Percentiles rank a stretch among this genome's conserved stretches.
These are phyloP conservation scores for Seiridium unicorne DNA, from an alignment of 2,329 filamentous ascomycete species.

Conservation along the genomic window DNA sequence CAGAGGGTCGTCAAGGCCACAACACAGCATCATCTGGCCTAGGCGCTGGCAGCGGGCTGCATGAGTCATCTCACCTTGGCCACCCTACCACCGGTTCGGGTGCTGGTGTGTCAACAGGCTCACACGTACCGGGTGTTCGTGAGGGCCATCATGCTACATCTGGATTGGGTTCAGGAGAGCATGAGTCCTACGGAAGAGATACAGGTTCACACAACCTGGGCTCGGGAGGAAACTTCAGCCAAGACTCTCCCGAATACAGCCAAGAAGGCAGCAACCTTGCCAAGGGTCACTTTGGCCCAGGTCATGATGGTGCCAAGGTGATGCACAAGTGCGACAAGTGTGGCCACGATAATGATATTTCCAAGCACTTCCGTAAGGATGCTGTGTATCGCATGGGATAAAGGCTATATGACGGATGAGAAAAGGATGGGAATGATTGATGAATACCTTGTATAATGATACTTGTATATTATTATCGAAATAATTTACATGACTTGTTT, in stretches of 20 bases:
- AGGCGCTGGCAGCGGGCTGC: too few relatives aligned
- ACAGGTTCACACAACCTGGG: too few relatives aligned
- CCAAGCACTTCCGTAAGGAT: constrained; percentile 19
- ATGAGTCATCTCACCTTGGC: too few relatives aligned
- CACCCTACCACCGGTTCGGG: too few relatives aligned
- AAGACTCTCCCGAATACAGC: not conserved
- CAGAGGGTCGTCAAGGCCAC: too few relatives aligned
- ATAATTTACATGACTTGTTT: not conserved
- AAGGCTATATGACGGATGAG: not conserved
- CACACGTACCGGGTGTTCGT: too few relatives aligned
- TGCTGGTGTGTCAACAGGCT: too few relatives aligned
- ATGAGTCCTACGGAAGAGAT: too few relatives aligned
- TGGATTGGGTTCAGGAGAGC: too few relatives aligned
- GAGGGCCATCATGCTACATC: too few relatives aligned
- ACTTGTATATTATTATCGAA: not conserved
- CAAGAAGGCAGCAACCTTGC: not conserved
- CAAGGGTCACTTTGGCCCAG: constrained; percentile 16
- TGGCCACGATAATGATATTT: constrained; percentile 19
- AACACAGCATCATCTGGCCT: too few relatives aligned
- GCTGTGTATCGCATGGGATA: constrained; percentile 17
- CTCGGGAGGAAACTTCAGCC: not conserved
- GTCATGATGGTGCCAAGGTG: constrained; percentile 17
- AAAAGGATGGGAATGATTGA: not conserved
- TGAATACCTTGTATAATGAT: not conserved
- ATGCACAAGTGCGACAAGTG: constrained; percentile 18